Conservation (phyloP, 768 basidiomycete species). For the Mycena crocata region DNA sequence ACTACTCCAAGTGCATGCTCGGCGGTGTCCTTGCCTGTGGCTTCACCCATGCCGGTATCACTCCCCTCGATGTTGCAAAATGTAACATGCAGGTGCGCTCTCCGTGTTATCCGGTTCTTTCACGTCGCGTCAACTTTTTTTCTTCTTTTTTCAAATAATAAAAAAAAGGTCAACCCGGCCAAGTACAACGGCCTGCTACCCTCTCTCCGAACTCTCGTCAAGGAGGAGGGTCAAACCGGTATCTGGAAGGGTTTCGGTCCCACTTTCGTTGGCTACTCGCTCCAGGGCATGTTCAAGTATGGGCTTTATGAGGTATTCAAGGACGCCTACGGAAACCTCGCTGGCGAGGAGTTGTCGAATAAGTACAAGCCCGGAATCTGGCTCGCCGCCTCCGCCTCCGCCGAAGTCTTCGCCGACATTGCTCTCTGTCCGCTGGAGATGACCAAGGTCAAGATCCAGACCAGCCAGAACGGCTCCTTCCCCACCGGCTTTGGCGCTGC, state of each 20-base stretch:
- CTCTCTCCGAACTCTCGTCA: slow-evolving; percentile 72
- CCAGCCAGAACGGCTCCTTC: slow-evolving; percentile 80
- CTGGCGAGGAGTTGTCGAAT: slow-evolving; percentile 82
- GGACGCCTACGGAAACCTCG: slow-evolving; percentile 89
- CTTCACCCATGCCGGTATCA: slow-evolving; percentile 88
- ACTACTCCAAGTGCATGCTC: slow-evolving; percentile 90
- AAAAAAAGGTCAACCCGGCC: slow-evolving; percentile 72
- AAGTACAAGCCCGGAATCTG: slow-evolving; percentile 93
- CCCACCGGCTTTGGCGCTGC: slow-evolving; percentile 81
- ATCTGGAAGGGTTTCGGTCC: slow-evolving; percentile 97
- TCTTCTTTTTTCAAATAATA: slow-evolving; percentile 9
- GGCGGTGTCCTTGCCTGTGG: slow-evolving; percentile 91
- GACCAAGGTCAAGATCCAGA: slow-evolving; percentile 94
- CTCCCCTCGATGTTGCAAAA: slow-evolving; percentile 89
- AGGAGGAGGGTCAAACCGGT: slow-evolving; percentile 86
- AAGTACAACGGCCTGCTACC: slow-evolving; percentile 79
- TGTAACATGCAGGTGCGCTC: slow-evolving; percentile 90
- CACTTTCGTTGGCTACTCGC: slow-evolving; percentile 92
- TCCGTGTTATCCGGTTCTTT: not conserved
- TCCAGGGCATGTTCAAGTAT: slow-evolving; percentile 99
- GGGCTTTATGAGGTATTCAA: slow-evolving; percentile 99
- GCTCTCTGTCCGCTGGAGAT: slow-evolving; percentile 96
- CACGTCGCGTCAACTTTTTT: slow-evolving; percentile 9
- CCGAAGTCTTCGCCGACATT: slow-evolving; percentile 95
- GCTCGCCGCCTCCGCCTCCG: slow-evolving; percentile 93